These are phyloP conservation scores for Rugosomyces carneus DNA, from an alignment of 1,284 basidiomycete species.

Conservation along the genomic window DNA sequence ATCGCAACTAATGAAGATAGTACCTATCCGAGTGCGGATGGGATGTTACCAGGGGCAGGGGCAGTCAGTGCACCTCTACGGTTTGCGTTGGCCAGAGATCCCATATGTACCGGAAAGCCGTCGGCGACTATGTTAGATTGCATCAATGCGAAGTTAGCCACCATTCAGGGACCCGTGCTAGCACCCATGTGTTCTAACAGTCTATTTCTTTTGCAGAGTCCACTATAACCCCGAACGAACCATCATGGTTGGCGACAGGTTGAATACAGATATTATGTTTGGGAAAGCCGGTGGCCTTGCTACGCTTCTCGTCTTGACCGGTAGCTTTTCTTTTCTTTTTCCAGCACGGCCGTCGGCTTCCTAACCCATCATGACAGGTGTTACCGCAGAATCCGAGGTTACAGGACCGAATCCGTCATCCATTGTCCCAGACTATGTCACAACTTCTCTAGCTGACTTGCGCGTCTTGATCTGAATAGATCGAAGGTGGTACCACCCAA, in stretches of 20 bases:
- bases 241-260: conserved; percentile 93
- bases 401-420: conserved; percentile 63
- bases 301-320: conserved; percentile 92
- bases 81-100: conserved; percentile 66
- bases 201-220: conserved; percentile 52
- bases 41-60: conserved; percentile 85
- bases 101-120: conserved; percentile 88
- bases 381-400: conserved; percentile 67
- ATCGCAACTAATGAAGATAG: conserved; percentile 92
- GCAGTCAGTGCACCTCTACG: conserved; percentile 79
- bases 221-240: conserved; percentile 80
- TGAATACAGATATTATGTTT: conserved; percentile 94
- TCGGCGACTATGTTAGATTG: conserved; percentile 90
- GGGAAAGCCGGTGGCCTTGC: conserved; percentile 81
- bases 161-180: conserved; percentile 1
- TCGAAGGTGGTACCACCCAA: not conserved
- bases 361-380: conserved; percentile 40
- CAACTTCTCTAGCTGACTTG: conserved; percentile 76
- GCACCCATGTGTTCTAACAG: conserved; percentile 6
- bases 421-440: conserved; percentile 77
- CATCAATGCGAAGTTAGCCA: conserved; percentile 86
- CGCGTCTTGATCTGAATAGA: conserved; percentile 22
- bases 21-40: conserved; percentile 78
- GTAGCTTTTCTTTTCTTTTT: conserved; percentile 40
- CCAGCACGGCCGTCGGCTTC: conserved; percentile 8